These are phyloP conservation scores for Miamiensis avidus DNA, from an alignment of 169 alveolate genomes.

Conservation along the genomic window DNA sequence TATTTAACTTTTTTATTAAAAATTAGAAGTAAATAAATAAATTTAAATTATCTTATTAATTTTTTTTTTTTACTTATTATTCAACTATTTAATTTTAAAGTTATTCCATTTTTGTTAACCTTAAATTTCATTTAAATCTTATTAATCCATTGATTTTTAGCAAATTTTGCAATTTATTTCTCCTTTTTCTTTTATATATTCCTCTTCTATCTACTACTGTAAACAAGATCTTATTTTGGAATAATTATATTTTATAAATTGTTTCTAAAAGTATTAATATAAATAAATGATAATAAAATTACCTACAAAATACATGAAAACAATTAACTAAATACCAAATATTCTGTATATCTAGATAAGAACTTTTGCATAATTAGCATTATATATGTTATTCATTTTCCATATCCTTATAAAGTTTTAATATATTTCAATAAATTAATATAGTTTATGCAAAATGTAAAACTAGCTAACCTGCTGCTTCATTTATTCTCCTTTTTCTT, in stretches of 20 bases:
- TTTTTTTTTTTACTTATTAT: background rate
- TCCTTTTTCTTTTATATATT: constrained; percentile 19
- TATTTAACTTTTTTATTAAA: constrained; percentile 1
- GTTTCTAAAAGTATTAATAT: too few species aligned
- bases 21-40: too few species aligned
- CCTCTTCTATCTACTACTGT: constrained; percentile 13
- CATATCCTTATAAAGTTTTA: too few species aligned
- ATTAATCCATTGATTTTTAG: background rate
- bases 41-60: too few species aligned
- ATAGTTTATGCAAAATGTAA: too few species aligned
- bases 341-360: constrained; percentile 23
- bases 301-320: constrained; percentile 30
- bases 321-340: constrained; percentile 38
- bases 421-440: too few species aligned
- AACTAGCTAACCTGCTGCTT: too few species aligned
- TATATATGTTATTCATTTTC: background rate
- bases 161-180: constrained; percentile 24
- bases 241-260: too few species aligned
- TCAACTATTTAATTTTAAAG: constrained; percentile 17
- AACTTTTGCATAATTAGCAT: background rate
- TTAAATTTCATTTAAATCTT: constrained; percentile 16
- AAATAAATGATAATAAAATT: too few species aligned
- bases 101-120: constrained; percentile 27
- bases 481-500: too few species aligned
- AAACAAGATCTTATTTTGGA: background rate